Evolutionary conservation across 257 asterid genomes (phyloP).

Genomic region (Gentiana macrophylla): DNA sequence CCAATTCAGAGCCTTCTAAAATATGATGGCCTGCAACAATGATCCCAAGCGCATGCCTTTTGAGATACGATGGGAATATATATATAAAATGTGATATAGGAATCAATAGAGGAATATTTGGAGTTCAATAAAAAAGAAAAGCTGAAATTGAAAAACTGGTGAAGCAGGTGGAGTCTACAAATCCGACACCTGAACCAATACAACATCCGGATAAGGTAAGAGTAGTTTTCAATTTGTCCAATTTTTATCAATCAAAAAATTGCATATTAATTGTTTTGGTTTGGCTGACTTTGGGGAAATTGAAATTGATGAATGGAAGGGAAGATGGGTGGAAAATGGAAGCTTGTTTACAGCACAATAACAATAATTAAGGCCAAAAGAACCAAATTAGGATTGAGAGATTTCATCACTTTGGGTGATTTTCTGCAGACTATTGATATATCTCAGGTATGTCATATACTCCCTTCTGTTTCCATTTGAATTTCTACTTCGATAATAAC

Average conservation of each 20-base stretch:
- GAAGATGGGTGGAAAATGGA: slow-evolving; percentile 82
- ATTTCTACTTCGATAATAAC: too few species aligned
- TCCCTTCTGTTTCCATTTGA: too few species aligned
- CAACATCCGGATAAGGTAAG: slow-evolving; percentile 54
- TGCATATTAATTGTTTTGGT: background rate
- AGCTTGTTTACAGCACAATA: slow-evolving; percentile 75
- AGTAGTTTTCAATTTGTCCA: background rate
- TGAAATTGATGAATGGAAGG: slow-evolving; percentile 3
- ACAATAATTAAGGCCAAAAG: slow-evolving; percentile 74
- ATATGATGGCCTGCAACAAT: too few species aligned
- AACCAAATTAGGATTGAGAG: slow-evolving; percentile 85
- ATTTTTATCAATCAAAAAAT: too few species aligned
- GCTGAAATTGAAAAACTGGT: slow-evolving; percentile 48
- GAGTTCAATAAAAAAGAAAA: slow-evolving; percentile 50
- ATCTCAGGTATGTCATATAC: slow-evolving; percentile 38
- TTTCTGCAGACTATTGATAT: slow-evolving; percentile 52
- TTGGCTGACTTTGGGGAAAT: background rate
- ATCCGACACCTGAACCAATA: slow-evolving; percentile 78
- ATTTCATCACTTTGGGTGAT: slow-evolving; percentile 67
- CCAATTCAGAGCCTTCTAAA: too few species aligned
- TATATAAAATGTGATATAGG: slow-evolving; percentile 23
- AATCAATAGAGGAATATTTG: slow-evolving; percentile 82
- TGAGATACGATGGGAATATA: too few species aligned
- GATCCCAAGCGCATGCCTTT: too few species aligned
- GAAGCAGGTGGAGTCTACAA: slow-evolving; percentile 55